Conservation (phyloP, 169 alveolate genomes). For the Blepharisma undulans region DNA sequence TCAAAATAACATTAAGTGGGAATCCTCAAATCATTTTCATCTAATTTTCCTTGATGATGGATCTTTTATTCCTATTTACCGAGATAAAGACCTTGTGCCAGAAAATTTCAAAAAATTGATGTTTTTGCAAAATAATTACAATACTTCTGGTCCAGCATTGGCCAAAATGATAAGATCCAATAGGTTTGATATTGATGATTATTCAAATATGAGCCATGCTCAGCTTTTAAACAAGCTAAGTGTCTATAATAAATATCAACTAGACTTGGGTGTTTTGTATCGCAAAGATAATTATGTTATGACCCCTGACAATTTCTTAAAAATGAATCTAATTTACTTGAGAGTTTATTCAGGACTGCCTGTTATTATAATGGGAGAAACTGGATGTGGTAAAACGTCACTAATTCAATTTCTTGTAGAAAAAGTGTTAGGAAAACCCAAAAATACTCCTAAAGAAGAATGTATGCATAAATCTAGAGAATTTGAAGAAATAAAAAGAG, state of each 20-base stretch:
- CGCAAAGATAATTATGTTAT: neutral
- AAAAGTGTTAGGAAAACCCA: neutral
- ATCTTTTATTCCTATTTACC: neutral
- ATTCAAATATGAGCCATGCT: neutral
- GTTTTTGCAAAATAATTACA: neutral
- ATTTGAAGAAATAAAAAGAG: no score
- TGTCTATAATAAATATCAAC: neutral
- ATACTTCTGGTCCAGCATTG: neutral
- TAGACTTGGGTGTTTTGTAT: neutral
- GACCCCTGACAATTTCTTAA: constrained; percentile 63
- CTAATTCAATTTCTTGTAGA: constrained; percentile 23
- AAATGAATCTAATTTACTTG: constrained; percentile 60
- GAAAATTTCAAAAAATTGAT: neutral
- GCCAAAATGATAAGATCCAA: neutral
- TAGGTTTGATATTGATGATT: neutral
- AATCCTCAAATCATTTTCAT: constrained; percentile 16
- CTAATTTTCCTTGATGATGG: constrained; percentile 19
- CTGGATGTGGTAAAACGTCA: constrained; percentile 74
- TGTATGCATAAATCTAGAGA: no score
- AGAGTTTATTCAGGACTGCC: constrained; percentile 61
- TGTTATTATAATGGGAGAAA: constrained; percentile 73
- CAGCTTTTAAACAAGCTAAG: neutral
- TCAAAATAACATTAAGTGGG: neutral
- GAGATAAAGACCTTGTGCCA: neutral
- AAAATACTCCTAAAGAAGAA: no score